Percentiles rank a stretch among this genome's conserved stretches.
Evolutionary conservation across 306 rosid species (phyloP).

Genomic region (Luffa acutangula): DNA sequence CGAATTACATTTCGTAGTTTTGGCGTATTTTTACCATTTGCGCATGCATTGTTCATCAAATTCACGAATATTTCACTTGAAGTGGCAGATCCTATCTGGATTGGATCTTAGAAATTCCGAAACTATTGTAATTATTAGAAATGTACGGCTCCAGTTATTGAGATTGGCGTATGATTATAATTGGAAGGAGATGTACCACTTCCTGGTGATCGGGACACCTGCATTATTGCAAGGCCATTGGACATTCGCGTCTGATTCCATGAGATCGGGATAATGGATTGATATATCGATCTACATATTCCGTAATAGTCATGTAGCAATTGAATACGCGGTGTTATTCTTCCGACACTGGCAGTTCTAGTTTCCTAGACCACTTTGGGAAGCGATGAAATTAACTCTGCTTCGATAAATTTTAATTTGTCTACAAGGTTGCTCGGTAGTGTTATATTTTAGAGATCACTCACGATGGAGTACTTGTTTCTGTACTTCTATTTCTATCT

Average conservation of each 20-base stretch:
- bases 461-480: neutral
- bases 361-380: neutral
- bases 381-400: neutral
- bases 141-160: neutral
- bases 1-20: neutral
- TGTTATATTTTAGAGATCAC: neutral
- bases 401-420: neutral
- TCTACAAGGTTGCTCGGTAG: neutral
- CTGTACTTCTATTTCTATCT: neutral
- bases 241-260: neutral
- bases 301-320: neutral
- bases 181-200: neutral
- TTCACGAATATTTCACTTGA: neutral
- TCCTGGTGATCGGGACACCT: neutral
- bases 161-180: neutral
- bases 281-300: neutral
- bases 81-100: slow-evolving; percentile 4
- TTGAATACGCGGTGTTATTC: neutral
- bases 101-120: neutral
- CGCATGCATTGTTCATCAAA: neutral
- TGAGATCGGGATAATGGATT: neutral
- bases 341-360: neutral
- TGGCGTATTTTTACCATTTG: neutral
- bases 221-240: neutral
- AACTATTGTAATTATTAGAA: neutral